These are phyloP conservation scores for Pilasporangium apinafurcum DNA, from an alignment of 352 stramenopile species.

Conservation along the genomic window DNA sequence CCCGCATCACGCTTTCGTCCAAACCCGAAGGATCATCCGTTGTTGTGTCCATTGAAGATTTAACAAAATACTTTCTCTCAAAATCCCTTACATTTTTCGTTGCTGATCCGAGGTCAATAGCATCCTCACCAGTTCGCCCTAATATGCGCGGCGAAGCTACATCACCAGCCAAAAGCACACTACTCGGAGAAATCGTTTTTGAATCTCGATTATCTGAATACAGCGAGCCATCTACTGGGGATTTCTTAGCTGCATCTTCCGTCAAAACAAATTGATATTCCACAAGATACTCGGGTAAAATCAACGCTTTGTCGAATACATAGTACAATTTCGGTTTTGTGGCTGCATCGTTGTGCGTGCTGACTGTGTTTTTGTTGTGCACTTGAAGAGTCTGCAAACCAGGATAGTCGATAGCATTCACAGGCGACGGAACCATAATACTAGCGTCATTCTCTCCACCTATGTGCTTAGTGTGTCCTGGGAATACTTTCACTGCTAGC, in stretches of 20 bases:
- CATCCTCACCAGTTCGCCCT: slow-evolving; percentile 17
- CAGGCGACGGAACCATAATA: slow-evolving; percentile 5
- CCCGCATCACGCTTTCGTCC: slow-evolving; percentile 18
- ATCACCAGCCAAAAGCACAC: background rate
- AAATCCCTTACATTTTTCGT: slow-evolving; percentile 38
- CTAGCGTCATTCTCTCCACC: slow-evolving; percentile 8
- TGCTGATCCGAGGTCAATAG: slow-evolving; percentile 19
- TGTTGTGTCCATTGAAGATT: slow-evolving; percentile 21
- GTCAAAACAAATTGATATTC: slow-evolving; percentile 62
- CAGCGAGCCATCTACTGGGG: too few species aligned
- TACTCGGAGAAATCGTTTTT: background rate
- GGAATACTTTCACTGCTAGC: slow-evolving; percentile 82
- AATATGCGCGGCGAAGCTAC: background rate
- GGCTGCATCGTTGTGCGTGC: background rate
- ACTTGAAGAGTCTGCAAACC: slow-evolving; percentile 60
- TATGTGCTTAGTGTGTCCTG: slow-evolving; percentile 52
- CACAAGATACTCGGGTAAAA: slow-evolving; percentile 84
- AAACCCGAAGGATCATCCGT: slow-evolving; percentile 3
- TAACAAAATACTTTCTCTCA: slow-evolving; percentile 52
- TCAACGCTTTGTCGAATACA: slow-evolving; percentile 68
- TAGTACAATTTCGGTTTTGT: slow-evolving; percentile 67
- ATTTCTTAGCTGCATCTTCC: too few species aligned
- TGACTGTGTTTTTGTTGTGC: background rate
- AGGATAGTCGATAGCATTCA: slow-evolving; percentile 20
- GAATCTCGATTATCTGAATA: too few species aligned